A percentile compares a stretch with the other conserved stretches of the same genome.
phyloP scores from a whole-genome alignment of 163 green algal species.

The Scenedesmus sp. region DNA sequence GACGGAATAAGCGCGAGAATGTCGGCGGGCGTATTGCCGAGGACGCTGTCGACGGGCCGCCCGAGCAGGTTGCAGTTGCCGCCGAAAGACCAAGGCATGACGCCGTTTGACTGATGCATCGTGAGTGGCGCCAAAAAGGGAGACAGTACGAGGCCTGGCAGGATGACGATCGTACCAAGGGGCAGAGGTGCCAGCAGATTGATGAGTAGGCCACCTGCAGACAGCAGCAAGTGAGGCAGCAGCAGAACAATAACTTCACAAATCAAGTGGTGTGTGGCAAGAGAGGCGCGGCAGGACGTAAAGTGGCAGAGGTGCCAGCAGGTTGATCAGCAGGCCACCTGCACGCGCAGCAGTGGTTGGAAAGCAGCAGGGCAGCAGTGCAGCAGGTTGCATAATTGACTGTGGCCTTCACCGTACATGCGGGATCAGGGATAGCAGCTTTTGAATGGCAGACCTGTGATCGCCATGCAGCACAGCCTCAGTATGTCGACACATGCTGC shows the following conservation, averaged over 20 bases:
- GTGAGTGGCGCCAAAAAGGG: conserved; percentile 21
- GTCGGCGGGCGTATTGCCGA: conserved; percentile 14
- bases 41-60: not conserved
- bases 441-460: too few relatives aligned
- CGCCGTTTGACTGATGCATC: not conserved
- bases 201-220: not conserved
- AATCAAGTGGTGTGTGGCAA: too few relatives aligned
- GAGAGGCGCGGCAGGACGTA: conserved; percentile 13
- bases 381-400: not conserved
- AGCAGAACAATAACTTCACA: not conserved
- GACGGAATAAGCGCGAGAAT: not conserved
- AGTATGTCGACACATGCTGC: too few relatives aligned
- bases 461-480: too few relatives aligned
- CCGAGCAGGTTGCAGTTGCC: conserved; percentile 44
- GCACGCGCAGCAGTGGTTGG: not conserved
- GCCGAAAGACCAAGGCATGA: conserved; percentile 30
- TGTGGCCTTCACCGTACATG: not conserved
- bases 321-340: not conserved
- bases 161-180: conserved; percentile 4
- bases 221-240: not conserved
- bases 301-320: conserved; percentile 6
- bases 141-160: conserved; percentile 16
- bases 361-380: not conserved
- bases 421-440: too few relatives aligned
- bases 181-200: conserved; percentile 8